Evolutionary conservation across 257 asterid genomes (phyloP).

Genomic region (Jaltomata sinuosa): DNA sequence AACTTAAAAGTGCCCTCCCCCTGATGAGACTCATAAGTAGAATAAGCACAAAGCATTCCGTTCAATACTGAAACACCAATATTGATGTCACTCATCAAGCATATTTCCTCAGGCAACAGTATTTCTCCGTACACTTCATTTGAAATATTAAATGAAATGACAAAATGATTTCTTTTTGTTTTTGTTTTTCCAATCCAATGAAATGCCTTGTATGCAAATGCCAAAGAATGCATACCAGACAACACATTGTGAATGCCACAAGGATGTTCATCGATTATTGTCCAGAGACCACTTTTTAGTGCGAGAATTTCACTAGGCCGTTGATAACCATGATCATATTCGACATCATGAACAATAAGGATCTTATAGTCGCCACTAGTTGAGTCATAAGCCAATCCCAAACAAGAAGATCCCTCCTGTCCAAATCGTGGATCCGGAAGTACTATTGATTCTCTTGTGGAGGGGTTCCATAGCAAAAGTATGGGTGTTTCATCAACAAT

Average conservation of each 20-base stretch:
- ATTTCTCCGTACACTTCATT: not conserved
- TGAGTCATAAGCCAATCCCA: not conserved
- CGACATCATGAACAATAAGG: not conserved
- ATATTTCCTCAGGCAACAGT: not conserved
- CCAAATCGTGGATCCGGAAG: not conserved
- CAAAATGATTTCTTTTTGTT: not conserved
- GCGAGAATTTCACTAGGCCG: too few relatives aligned
- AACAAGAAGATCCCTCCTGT: not conserved
- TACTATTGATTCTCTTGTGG: not conserved
- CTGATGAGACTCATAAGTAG: too few relatives aligned
- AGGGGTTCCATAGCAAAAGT: not conserved
- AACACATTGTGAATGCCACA: not conserved
- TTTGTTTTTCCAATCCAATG: not conserved
- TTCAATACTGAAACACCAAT: not conserved
- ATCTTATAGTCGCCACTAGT: not conserved
- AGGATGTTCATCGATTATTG: not conserved
- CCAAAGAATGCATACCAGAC: not conserved
- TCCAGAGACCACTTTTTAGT: not conserved
- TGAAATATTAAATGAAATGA: not conserved
- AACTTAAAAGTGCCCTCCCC: too few relatives aligned
- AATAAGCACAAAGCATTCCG: not conserved
- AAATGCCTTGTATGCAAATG: not conserved
- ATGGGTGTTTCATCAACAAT: not conserved
- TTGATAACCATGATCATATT: not conserved
- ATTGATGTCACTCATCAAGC: not conserved